A percentile compares a stretch with the other conserved stretches of the same genome.
Evolutionary conservation across 164 flowering plant genomes (phyloP).

Genomic region (Taxillus chinensis): DNA sequence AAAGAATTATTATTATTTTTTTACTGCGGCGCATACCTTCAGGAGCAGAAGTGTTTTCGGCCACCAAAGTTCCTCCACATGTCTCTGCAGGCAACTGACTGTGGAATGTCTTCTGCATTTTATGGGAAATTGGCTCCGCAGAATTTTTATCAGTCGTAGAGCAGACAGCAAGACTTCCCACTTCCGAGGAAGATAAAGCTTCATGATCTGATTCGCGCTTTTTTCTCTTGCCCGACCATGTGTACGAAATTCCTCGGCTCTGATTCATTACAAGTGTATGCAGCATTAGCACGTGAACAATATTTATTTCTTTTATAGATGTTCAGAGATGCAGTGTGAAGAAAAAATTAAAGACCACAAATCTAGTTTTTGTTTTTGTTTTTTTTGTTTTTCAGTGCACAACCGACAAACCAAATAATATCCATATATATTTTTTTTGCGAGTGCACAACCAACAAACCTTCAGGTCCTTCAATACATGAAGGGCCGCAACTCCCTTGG

Average conservation of each 20-base stretch:
- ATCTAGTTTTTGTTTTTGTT: too few relatives aligned
- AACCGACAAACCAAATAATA: constrained; percentile 51
- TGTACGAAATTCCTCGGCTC: constrained; percentile 44
- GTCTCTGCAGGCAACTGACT: constrained; percentile 10
- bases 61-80: neutral
- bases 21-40: neutral
- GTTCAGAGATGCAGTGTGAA: neutral
- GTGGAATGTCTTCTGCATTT: constrained; percentile 26
- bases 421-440: too few relatives aligned
- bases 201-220: too few relatives aligned
- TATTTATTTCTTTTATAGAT: neutral
- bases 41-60: constrained; percentile 7
- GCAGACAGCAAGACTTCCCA: constrained; percentile 9
- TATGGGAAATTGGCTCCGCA: constrained; percentile 7
- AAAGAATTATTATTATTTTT: too few relatives aligned
- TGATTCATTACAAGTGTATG: constrained; percentile 18
- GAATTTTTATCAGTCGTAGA: constrained; percentile 8
- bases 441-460: constrained; percentile 41
- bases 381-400: too few relatives aligned
- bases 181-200: neutral
- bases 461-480: constrained; percentile 51
- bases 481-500: constrained; percentile 72
- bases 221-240: constrained; percentile 5
- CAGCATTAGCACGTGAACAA: neutral
- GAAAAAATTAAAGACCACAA: neutral